Conservation (phyloP, 768 basidiomycete species). For the Goffeauzyma gilvescens region DNA sequence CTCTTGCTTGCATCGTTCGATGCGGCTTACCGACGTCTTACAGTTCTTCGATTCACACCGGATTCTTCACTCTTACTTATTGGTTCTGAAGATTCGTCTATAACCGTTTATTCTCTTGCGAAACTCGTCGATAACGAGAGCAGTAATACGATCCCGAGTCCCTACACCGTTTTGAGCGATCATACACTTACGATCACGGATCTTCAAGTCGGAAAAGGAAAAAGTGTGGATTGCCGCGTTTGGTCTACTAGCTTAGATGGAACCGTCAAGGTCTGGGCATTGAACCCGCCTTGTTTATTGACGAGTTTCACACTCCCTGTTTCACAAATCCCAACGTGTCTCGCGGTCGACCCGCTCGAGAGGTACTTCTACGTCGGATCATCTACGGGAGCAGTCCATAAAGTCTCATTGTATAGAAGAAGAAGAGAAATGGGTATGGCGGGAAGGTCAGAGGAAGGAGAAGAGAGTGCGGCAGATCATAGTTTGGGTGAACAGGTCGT, state of each 20-base stretch:
- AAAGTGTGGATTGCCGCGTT: constrained; percentile 55
- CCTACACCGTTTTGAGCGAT: constrained; percentile 64
- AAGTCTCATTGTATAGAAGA: constrained; percentile 53
- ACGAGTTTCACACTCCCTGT: constrained; percentile 75
- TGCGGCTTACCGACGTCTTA: constrained; percentile 82
- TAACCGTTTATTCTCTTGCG: constrained; percentile 73
- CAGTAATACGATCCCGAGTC: constrained; percentile 39
- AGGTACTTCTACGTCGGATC: constrained; percentile 76
- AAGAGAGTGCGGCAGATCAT: constrained; percentile 12
- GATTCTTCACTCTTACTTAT: constrained; percentile 66
- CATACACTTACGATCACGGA: constrained; percentile 81
- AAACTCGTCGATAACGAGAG: constrained; percentile 23
- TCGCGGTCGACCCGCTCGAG: constrained; percentile 69
- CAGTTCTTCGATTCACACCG: constrained; percentile 58
- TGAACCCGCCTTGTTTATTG: constrained; percentile 48
- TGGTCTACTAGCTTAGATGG: constrained; percentile 73
- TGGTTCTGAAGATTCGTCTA: constrained; percentile 74
- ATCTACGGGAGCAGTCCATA: constrained; percentile 51
- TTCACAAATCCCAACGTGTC: constrained; percentile 40
- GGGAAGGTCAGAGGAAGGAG: constrained; percentile 2
- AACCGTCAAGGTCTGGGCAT: constrained; percentile 53
- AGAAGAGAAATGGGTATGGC: constrained; percentile 13
- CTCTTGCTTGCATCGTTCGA: constrained; percentile 80
- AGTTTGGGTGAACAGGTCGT: no score
- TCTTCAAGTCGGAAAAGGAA: constrained; percentile 57